Conservation (phyloP, 345 rosid species). For the Trapa incisa region DNA sequence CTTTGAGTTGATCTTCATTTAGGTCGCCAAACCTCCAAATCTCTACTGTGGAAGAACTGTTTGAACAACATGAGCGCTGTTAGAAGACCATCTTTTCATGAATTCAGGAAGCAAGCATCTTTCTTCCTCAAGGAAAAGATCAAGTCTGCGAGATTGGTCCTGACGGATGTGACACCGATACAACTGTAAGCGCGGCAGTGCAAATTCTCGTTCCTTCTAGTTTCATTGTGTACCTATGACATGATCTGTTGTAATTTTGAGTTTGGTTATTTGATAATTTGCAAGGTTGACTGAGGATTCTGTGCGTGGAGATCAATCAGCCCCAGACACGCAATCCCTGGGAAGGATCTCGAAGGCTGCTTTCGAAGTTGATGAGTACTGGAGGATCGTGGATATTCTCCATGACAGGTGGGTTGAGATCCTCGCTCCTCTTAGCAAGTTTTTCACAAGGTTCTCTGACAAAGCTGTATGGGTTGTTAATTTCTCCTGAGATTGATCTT, state of each 20-base stretch:
- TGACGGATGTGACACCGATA: conserved; percentile 86
- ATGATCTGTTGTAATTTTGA: neutral
- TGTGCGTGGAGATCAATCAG: conserved; percentile 45
- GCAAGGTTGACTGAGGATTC: conserved; percentile 80
- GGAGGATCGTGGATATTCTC: conserved; percentile 63
- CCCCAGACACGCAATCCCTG: conserved; percentile 52
- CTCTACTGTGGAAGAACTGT: conserved; percentile 11
- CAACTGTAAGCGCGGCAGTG: conserved; percentile 28
- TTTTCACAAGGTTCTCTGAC: neutral
- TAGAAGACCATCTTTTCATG: conserved; percentile 42
- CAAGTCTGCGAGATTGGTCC: conserved; percentile 76
- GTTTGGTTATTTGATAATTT: neutral
- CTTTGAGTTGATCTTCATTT: neutral
- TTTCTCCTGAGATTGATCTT: neutral
- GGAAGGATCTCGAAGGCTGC: conserved; percentile 78
- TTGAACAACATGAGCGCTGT: conserved; percentile 28
- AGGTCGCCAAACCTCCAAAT: neutral
- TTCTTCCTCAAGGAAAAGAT: conserved; percentile 89
- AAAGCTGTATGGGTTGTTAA: neutral
- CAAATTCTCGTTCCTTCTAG: neutral
- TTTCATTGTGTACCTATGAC: neutral
- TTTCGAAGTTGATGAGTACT: conserved; percentile 82
- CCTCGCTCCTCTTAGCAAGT: neutral
- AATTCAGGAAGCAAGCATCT: conserved; percentile 81
- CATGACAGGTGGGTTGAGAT: conserved; percentile 46